These are phyloP conservation scores for Solanum okadae DNA, from an alignment of 257 asterid species.

Conservation along the genomic window DNA sequence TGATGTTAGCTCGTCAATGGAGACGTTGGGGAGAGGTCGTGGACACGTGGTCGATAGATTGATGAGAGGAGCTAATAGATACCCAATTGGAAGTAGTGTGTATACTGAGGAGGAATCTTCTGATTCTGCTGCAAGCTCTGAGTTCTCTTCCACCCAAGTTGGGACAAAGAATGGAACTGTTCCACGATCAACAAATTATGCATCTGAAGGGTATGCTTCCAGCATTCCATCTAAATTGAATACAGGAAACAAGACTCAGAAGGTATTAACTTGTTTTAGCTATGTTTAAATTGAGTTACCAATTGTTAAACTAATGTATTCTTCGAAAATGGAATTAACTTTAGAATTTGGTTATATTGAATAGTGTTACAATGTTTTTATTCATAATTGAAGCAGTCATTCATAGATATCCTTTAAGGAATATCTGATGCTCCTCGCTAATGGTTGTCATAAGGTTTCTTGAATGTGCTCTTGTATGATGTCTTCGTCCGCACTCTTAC, in stretches of 20 bases:
- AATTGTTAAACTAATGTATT: not conserved
- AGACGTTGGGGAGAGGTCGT: slow-evolving; percentile 26
- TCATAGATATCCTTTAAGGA: not conserved
- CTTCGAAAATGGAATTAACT: not conserved
- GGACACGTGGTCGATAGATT: slow-evolving; percentile 15
- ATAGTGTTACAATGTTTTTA: not conserved
- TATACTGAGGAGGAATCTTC: slow-evolving; percentile 40
- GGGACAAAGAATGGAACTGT: slow-evolving; percentile 16
- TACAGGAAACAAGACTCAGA: slow-evolving; percentile 2
- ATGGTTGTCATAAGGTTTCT: not conserved
- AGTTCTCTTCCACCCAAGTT: slow-evolving; percentile 33
- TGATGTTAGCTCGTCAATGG: slow-evolving; percentile 35
- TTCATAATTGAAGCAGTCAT: not conserved
- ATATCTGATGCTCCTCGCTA: not conserved
- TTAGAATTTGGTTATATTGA: not conserved
- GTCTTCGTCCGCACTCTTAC: not conserved
- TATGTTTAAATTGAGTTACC: not conserved
- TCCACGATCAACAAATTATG: slow-evolving; percentile 12
- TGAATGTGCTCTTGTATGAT: not conserved
- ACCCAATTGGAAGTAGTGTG: slow-evolving; percentile 15
- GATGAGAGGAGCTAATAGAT: slow-evolving; percentile 25
- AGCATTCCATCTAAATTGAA: slow-evolving; percentile 15
- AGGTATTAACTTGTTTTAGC: slow-evolving; percentile 12
- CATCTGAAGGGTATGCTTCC: slow-evolving; percentile 15
- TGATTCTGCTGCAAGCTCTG: slow-evolving; percentile 43